phyloP scores from a whole-genome alignment of 371 early-diverging fungal species.

The Blakeslea trispora region DNA sequence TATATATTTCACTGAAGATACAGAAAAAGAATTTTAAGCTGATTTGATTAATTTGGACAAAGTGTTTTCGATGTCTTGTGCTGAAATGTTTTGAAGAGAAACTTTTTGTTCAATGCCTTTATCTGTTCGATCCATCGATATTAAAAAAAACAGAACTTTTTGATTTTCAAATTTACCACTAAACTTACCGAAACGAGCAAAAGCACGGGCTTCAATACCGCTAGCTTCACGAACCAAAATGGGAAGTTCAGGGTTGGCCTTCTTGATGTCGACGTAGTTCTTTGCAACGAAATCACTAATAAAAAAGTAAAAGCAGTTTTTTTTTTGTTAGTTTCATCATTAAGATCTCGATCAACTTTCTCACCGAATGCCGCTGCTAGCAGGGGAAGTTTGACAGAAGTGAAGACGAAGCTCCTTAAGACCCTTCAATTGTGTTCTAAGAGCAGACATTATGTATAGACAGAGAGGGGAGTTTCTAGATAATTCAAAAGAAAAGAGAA shows the following conservation, averaged over 20 bases:
- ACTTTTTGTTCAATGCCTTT: slow-evolving; percentile 85
- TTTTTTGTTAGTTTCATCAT: neutral
- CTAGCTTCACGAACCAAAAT: slow-evolving; percentile 90
- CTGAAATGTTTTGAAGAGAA: slow-evolving; percentile 72
- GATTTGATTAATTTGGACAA: slow-evolving; percentile 65
- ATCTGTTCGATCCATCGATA: slow-evolving; percentile 47
- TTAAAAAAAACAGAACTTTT: neutral
- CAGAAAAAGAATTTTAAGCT: slow-evolving; percentile 25
- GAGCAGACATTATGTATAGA: slow-evolving; percentile 40
- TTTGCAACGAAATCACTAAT: slow-evolving; percentile 85
- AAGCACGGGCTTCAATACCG: slow-evolving; percentile 84
- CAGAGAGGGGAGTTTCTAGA: neutral
- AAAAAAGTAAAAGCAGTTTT: neutral
- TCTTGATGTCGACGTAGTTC: slow-evolving; percentile 78
- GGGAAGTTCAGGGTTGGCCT: slow-evolving; percentile 86
- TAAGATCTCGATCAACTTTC: neutral
- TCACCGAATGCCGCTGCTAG: slow-evolving; percentile 86
- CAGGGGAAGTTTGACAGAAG: slow-evolving; percentile 83
- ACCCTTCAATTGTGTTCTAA: slow-evolving; percentile 58
- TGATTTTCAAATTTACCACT: neutral
- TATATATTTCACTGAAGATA: neutral
- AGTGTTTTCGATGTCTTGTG: slow-evolving; percentile 70
- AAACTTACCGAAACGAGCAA: slow-evolving; percentile 85
- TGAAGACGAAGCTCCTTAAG: slow-evolving; percentile 92
- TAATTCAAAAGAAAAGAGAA: neutral